A percentile compares a stretch with the other conserved stretches of the same genome.
These are phyloP conservation scores for Trichoderma sp. DNA, from an alignment of 2,329 filamentous ascomycete genomes.

Conservation along the genomic window DNA sequence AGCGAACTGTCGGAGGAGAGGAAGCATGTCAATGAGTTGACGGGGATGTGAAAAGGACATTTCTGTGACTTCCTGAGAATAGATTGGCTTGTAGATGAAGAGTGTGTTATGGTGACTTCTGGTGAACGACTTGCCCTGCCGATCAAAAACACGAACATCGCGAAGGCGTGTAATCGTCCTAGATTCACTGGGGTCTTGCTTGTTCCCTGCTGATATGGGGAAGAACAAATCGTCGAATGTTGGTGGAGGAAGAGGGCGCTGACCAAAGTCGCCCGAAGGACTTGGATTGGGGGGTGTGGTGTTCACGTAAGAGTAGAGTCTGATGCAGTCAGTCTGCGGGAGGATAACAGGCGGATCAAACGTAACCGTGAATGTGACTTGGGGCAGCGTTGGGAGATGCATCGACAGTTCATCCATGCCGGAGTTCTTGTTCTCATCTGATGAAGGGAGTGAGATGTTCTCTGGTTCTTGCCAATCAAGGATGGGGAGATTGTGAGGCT, in stretches of 20 bases:
- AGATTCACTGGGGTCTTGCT: slow-evolving; percentile 56
- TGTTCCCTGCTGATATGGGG: slow-evolving; percentile 47
- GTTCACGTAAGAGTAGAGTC: slow-evolving; percentile 58
- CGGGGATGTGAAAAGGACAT: slow-evolving; percentile 76
- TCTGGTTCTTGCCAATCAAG: slow-evolving; percentile 73
- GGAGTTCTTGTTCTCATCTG: slow-evolving; percentile 47
- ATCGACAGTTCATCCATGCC: slow-evolving; percentile 53
- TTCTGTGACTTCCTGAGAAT: slow-evolving; percentile 62
- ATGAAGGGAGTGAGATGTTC: slow-evolving; percentile 54
- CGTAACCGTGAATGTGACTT: slow-evolving; percentile 70
- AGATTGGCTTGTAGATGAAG: slow-evolving; percentile 70
- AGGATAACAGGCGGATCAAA: slow-evolving; percentile 73
- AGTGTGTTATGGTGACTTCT: slow-evolving; percentile 58
- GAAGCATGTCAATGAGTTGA: slow-evolving; percentile 72
- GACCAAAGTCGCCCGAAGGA: slow-evolving; percentile 36
- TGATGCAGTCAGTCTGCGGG: slow-evolving; percentile 60
- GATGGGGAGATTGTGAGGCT: slow-evolving; percentile 41
- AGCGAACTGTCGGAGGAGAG: slow-evolving; percentile 71
- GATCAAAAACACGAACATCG: slow-evolving; percentile 42
- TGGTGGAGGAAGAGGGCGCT: slow-evolving; percentile 31
- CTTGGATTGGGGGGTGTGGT: slow-evolving; percentile 38
- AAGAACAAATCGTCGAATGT: slow-evolving; percentile 60
- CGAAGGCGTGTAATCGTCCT: slow-evolving; percentile 53
- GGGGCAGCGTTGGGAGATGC: slow-evolving; percentile 51
- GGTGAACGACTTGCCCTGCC: slow-evolving; percentile 29